Evolutionary conservation across 2,329 filamentous ascomycete species (phyloP), one percentile per base, ranked within the genome.

Genomic region (Neoarthrinium moseri): DNA sequence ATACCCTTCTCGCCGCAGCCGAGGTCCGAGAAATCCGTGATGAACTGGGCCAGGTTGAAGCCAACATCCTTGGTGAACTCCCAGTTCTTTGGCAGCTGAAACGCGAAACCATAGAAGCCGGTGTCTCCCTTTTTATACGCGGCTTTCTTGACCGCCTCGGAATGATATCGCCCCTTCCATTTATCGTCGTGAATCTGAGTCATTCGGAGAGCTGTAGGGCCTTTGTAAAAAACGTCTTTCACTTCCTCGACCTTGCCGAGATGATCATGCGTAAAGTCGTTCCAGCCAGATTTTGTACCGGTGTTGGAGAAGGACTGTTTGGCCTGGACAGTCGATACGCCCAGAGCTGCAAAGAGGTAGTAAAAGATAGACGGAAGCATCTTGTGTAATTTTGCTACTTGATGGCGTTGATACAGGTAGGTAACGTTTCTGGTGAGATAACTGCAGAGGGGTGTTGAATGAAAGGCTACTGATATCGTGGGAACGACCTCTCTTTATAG

Each of bases 31-130:
- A 75, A 75, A 51, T 76, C 65, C 45, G 72, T 71, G 52, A 77
- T 77, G 62, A 77, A 78, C 59, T 78, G 74, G 0, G 67, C 71
- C 35, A 77, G 56, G 60, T 76, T 74, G 61, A 71, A 77, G 40
- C 57, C 61, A 56, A 75, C 71, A 2, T 59, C 56, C 12, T 61
- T 60, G n/a, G 57, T 52, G 54, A 73, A 74, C 50, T 77, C 57
- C 74, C 74, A 77, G 47, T 61, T 44, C 1, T 69, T 55, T 21
- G 68, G 64, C 6, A 78, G 67, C n/a, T 72, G 70, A 62, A 78
- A 77, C 0, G 63, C 60, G 56, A 78, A 78, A 27, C 74, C 72
- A 61, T 78, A 77, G 60, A 70, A 75, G 20, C 67, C 68, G 17
- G 60, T 60, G 45, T 77, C 68, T 37, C 69, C 71, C 45, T 64